Evolutionary conservation across 805 yeast species (phyloP), one percentile per base, ranked within the genome.

Genomic region (Candida sithepensis): DNA sequence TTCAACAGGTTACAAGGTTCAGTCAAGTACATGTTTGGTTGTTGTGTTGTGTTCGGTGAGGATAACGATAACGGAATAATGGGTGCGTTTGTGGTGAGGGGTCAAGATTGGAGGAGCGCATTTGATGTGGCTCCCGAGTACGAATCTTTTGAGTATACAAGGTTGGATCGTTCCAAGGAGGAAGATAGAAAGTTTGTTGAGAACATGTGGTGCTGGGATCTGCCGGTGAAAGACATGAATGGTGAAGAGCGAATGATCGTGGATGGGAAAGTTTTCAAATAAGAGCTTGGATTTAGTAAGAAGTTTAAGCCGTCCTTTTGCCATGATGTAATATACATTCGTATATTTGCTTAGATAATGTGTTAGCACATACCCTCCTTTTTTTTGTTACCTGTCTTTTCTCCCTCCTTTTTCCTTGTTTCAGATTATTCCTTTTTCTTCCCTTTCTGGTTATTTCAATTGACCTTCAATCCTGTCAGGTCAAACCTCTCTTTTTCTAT

Each of bases 111-210:
- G 67, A 79, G 61, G 48, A 96, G 97, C 70, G 99, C 97, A 55
- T 89, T 92, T 67, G 87, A 92, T 57, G 98, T 94, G 70, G 99
- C 98, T 66, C 98, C 99, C 71, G 99, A 94, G 75, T 90, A 96
- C 96, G 98, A 92, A 77, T 88, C 97, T 43, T 92, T 88, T 77
- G 67, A 69, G 50, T 89, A 79, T 86, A 74, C 81, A 67, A 84
- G 87, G 78, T 78, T 92, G 65, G 97, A 92, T 68, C 79, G 85
- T 53, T 63, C 89, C 63, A 80, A 81, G 59, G 81, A 79, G 59
- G 94, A 81, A 67, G 88, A 79, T 78, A 84, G 79, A 73, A 87
- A 76, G 55, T 88, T 88, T 66, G 71, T 94, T 63, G 78, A 87
- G 73, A 88, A 90, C 81, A 78, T 90, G 84, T 88, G 95, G 85